A percentile compares a stretch with the other conserved stretches of the same genome.
These are phyloP conservation scores for Nemania abortiva DNA, from an alignment of 2,329 filamentous ascomycete species.

Conservation along the genomic window DNA sequence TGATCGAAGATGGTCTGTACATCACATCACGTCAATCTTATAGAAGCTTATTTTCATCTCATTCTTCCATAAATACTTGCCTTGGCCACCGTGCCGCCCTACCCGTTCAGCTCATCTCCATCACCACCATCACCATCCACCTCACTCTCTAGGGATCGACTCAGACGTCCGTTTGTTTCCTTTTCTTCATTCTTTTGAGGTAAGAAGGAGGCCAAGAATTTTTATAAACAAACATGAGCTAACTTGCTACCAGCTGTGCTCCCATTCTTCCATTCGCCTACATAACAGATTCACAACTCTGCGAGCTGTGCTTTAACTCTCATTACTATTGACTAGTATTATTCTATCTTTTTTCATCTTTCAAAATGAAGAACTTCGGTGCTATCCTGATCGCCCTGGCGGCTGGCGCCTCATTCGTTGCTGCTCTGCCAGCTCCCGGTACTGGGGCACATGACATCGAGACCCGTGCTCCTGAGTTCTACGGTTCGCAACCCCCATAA, in stretches of 20 bases:
- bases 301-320: conserved; percentile 33
- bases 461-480: conserved; percentile 32
- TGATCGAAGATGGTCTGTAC: background rate
- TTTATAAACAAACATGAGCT: conserved; percentile 24
- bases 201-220: conserved; percentile 29
- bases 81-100: conserved; percentile 26
- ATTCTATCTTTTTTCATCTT: conserved; percentile 35
- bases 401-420: conserved; percentile 52
- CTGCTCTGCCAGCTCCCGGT: conserved; percentile 46
- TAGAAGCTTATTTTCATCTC: conserved; percentile 20
- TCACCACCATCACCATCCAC: conserved; percentile 37
- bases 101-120: conserved; percentile 34
- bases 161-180: conserved; percentile 28
- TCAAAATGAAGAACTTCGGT: conserved; percentile 57
- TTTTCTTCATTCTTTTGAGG: conserved; percentile 45
- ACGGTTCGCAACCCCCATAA: conserved; percentile 20
- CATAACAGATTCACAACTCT: conserved; percentile 30
- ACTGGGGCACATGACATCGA: conserved; percentile 18
- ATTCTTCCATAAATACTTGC: conserved; percentile 32
- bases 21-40: conserved; percentile 23
- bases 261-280: conserved; percentile 41
- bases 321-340: conserved; percentile 39
- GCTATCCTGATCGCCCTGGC: conserved; percentile 54
- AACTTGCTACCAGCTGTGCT: conserved; percentile 48
- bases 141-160: conserved; percentile 34